A percentile compares a stretch with the other conserved stretches of the same genome.
Conservation (phyloP, 179 eudicot species). For the Vitellaria paradoxa region DNA sequence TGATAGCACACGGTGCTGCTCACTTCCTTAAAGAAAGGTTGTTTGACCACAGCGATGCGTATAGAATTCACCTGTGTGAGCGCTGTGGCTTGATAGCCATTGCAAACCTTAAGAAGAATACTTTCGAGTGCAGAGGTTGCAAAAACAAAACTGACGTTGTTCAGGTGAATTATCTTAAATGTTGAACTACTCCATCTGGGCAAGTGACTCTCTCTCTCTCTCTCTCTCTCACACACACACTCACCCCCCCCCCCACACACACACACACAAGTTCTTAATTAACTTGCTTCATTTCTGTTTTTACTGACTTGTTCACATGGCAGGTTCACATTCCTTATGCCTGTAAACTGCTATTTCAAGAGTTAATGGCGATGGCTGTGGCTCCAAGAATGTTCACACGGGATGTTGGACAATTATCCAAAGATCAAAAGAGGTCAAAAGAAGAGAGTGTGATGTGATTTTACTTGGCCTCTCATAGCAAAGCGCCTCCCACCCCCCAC, state of each 20-base stretch:
- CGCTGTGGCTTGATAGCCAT: slow-evolving; percentile 83
- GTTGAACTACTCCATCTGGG: not conserved
- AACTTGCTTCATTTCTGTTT: no score
- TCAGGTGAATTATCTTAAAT: slow-evolving; percentile 48
- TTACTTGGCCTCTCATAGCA: not conserved
- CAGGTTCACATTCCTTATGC: slow-evolving; percentile 97
- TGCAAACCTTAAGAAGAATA: slow-evolving; percentile 85
- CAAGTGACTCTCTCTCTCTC: not conserved
- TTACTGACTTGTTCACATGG: slow-evolving; percentile 2
- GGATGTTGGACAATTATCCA: slow-evolving; percentile 49
- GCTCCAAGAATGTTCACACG: slow-evolving; percentile 95
- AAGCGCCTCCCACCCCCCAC: not conserved
- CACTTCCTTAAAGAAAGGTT: slow-evolving; percentile 93
- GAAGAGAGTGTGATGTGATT: slow-evolving; percentile 45
- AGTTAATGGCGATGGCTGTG: slow-evolving; percentile 98
- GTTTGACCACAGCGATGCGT: slow-evolving; percentile 94
- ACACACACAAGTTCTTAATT: not conserved
- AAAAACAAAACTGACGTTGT: slow-evolving; percentile 94
- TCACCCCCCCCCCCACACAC: no score
- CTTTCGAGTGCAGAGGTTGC: slow-evolving; percentile 96
- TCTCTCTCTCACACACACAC: not conserved
- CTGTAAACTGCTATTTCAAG: slow-evolving; percentile 94
- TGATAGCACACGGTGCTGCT: slow-evolving; percentile 98
- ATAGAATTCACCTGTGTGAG: slow-evolving; percentile 88
- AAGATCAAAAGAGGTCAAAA: slow-evolving; percentile 36